Conservation (phyloP, 2,329 filamentous ascomycete species). For the Xylariaceae sp. region DNA sequence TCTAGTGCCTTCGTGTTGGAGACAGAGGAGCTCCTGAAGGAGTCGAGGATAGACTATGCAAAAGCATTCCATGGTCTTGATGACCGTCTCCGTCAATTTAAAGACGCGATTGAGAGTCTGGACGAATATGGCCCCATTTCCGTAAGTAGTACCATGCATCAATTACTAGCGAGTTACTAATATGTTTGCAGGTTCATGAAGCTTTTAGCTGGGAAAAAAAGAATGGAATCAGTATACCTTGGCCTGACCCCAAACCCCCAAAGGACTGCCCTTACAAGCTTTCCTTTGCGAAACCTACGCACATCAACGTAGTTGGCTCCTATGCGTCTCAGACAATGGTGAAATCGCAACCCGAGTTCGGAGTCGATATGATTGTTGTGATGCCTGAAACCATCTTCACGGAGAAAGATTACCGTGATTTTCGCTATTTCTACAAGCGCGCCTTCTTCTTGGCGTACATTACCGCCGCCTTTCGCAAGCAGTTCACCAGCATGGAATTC, state of each 20-base stretch:
- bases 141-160: slow-evolving; percentile 36
- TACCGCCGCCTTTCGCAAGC: slow-evolving; percentile 62
- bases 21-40: slow-evolving; percentile 56
- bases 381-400: slow-evolving; percentile 81
- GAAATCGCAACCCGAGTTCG: slow-evolving; percentile 54
- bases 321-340: slow-evolving; percentile 73
- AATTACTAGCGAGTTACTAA: slow-evolving; percentile 2
- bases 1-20: slow-evolving; percentile 56
- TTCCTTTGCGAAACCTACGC: slow-evolving; percentile 68
- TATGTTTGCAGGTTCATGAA: slow-evolving; percentile 55
- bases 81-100: slow-evolving; percentile 47
- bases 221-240: slow-evolving; percentile 71
- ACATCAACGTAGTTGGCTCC: slow-evolving; percentile 85
- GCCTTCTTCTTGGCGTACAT: slow-evolving; percentile 88
- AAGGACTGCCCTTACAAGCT: slow-evolving; percentile 79
- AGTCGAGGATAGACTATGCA: slow-evolving; percentile 50
- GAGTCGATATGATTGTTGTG: slow-evolving; percentile 79
- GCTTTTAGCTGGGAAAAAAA: slow-evolving; percentile 64
- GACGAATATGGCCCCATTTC: slow-evolving; percentile 46
- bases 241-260: slow-evolving; percentile 73
- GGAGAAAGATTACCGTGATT: slow-evolving; percentile 89
- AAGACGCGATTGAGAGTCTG: slow-evolving; percentile 49
- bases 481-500: slow-evolving; percentile 52
- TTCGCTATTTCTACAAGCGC: slow-evolving; percentile 91
- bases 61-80: slow-evolving; percentile 47